phyloP scores from a whole-genome alignment of 1,284 basidiomycete species.

The Ganoderma multipileum region DNA sequence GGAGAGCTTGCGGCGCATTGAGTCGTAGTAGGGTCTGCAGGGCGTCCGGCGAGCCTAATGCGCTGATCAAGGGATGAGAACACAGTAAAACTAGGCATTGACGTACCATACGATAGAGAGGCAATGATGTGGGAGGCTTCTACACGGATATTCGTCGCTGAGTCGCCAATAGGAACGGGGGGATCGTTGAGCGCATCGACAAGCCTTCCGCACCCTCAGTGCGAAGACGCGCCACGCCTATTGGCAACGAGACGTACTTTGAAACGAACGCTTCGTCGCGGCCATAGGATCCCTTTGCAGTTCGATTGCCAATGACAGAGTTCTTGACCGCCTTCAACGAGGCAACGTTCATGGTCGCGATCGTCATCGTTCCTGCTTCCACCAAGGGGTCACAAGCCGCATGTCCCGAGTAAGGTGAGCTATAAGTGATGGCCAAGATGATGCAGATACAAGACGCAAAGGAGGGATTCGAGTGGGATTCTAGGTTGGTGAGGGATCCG shows the following conservation, averaged over 20 bases:
- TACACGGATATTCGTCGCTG: slow-evolving; percentile 58
- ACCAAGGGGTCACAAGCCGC: not conserved
- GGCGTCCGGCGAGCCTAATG: slow-evolving; percentile 63
- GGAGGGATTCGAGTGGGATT: not conserved
- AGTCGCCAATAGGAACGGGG: slow-evolving; percentile 41
- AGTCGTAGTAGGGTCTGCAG: slow-evolving; percentile 60
- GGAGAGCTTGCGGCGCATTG: slow-evolving; percentile 60
- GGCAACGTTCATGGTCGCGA: slow-evolving; percentile 45
- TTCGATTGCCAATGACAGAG: slow-evolving; percentile 75
- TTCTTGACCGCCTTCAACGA: slow-evolving; percentile 74
- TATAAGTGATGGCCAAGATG: not conserved
- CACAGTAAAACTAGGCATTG: not conserved
- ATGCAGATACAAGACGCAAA: not conserved
- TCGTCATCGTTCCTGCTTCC: slow-evolving; percentile 42
- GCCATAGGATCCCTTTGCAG: slow-evolving; percentile 65
- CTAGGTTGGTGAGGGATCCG: too few relatives aligned
- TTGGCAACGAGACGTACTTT: slow-evolving; percentile 48
- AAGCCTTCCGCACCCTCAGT: slow-evolving; percentile 47
- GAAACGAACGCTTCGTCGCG: slow-evolving; percentile 59
- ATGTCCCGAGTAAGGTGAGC: slow-evolving; percentile 6
- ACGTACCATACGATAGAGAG: slow-evolving; percentile 70
- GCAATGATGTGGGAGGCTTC: slow-evolving; percentile 79
- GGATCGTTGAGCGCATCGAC: slow-evolving; percentile 61
- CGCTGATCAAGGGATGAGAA: not conserved
- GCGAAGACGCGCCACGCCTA: slow-evolving; percentile 1